Base-by-base conservation (phyloP, 768 basidiomycete species). In the Agrocybe pediades region DNA sequence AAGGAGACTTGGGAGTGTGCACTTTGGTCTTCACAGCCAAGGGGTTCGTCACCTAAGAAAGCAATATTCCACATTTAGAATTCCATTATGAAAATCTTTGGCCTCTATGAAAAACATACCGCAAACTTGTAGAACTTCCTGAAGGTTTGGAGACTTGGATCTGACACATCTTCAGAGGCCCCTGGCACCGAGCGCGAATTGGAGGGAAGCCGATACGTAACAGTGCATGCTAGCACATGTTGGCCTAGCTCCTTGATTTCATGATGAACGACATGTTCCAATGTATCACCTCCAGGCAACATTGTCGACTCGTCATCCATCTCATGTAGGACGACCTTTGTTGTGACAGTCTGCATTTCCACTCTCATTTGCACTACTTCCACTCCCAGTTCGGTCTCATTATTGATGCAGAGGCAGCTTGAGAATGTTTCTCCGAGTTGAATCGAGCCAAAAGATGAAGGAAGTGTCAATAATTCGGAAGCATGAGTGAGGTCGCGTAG, bases 11-110 rank as follows among this genome's bases (percentile, higher is more conserved):
- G 1, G 91, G 82, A 2, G 76, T 64, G 66, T 97, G 92, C 0
- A 96, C 92, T 68, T 95, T 95, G 13, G 95, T 97, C 71, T 96
- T 96, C 53, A 98, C 95, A 0, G 92, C 92, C 13, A 98, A 74
- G 1, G 95, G 95, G 60, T 96, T 95, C n/a, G 87, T 88, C 21
- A 95, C 93, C 92, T 96, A 59, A 15, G 44, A 11, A 44, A 6
- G 43, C 30, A 9, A 17, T 41, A 6, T n/a, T n/a, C n/a, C n/a
- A n/a, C n/a, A n/a, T n/a, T n/a, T n/a, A n/a, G n/a, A n/a, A n/a
- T n/a, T n/a, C n/a, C n/a, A n/a, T n/a, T n/a, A n/a, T n/a, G n/a
- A n/a, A n/a, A n/a, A n/a, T n/a, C n/a, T n/a, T n/a, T 21, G 39
- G 42, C 20, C 15, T 2, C 5, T 4, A 21, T 15, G 15, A 19